A percentile compares a stretch with the other conserved stretches of the same genome.
These are phyloP conservation scores for Calocybe gambosa DNA, from an alignment of 1,284 basidiomycete species.

Conservation along the genomic window DNA sequence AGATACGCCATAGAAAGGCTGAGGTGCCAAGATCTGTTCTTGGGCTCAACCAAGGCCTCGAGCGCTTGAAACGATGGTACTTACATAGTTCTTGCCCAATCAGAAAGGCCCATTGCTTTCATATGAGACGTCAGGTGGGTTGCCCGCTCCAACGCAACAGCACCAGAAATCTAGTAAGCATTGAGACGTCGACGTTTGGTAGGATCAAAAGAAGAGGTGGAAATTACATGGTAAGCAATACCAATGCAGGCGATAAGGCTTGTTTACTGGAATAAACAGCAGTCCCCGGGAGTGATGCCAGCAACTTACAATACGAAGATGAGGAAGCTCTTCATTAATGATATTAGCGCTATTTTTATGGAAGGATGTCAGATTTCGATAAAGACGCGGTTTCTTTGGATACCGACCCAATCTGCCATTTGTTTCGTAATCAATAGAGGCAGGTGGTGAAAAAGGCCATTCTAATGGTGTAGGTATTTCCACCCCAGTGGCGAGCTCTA, in stretches of 20 bases:
- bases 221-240: neutral
- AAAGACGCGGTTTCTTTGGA: neutral
- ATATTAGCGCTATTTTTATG: neutral
- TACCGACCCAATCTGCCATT: neutral
- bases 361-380: neutral
- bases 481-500: neutral
- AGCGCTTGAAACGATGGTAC: neutral
- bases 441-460: neutral
- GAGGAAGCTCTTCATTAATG: neutral
- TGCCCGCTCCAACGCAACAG: conserved; percentile 1
- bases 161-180: neutral
- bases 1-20: conserved; percentile 1
- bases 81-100: conserved; percentile 1
- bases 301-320: conserved; percentile 1
- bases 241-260: neutral
- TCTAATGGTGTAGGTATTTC: neutral
- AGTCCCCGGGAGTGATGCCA: neutral
- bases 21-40: neutral
- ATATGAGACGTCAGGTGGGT: conserved; percentile 1
- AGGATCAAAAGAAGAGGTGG: neutral
- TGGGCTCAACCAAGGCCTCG: neutral
- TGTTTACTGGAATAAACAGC: neutral
- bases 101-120: conserved; percentile 1
- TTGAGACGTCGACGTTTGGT: neutral
- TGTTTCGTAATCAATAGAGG: neutral